These are phyloP conservation scores for Backusella australiensis DNA, from an alignment of 192 early-diverging fungal species.

Conservation along the genomic window DNA sequence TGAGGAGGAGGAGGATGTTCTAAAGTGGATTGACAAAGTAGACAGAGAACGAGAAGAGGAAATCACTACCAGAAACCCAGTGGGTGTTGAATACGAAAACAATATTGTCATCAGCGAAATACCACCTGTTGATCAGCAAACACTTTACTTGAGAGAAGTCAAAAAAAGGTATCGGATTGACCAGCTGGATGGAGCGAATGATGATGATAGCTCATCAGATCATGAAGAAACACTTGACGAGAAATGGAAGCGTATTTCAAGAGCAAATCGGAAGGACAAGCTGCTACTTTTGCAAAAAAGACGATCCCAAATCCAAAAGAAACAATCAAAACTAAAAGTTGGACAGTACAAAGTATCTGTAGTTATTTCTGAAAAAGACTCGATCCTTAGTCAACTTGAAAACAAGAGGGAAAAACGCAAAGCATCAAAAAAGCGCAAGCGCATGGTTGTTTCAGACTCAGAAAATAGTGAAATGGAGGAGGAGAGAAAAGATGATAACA, in stretches of 20 bases:
- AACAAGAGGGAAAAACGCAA: not conserved
- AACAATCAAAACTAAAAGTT: not conserved
- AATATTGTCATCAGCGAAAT: constrained; percentile 8
- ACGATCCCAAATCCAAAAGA: not conserved
- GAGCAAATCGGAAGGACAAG: not conserved
- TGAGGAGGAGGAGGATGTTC: constrained; percentile 5
- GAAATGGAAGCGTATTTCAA: not conserved
- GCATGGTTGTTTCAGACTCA: not conserved
- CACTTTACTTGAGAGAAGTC: not conserved
- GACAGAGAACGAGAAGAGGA: not conserved
- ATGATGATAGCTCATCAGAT: not conserved
- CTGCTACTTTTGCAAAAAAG: not conserved
- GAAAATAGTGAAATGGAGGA: not conserved
- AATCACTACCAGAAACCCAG: not conserved
- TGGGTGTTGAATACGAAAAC: constrained; percentile 13
- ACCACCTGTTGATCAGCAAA: not conserved
- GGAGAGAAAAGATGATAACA: not conserved
- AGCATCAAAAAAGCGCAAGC: not conserved
- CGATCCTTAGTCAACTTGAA: not conserved
- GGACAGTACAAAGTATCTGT: not conserved
- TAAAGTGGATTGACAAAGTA: constrained; percentile 15
- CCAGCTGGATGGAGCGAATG: constrained; percentile 25
- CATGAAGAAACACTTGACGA: not conserved
- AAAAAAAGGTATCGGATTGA: not conserved
- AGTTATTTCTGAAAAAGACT: not conserved